A percentile compares a stretch with the other conserved stretches of the same genome.
Evolutionary conservation across 2,329 filamentous ascomycete genomes (phyloP).

Genomic region (Mycogone perniciosa): DNA sequence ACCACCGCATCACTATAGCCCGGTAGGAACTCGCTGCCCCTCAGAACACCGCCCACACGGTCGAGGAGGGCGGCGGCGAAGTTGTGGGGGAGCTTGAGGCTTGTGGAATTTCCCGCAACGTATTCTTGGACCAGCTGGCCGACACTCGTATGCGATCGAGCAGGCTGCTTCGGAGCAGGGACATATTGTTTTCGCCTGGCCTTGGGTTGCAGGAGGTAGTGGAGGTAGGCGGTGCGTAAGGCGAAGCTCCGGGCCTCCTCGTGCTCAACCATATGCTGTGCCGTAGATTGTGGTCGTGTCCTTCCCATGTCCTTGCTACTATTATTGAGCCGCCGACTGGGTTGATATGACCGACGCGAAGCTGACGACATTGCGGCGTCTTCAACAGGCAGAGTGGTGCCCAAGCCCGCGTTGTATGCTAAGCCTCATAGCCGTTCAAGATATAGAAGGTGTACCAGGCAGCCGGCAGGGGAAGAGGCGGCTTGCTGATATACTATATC

Average conservation of each 20-base stretch:
- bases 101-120: slow-evolving; percentile 42
- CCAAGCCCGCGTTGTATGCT: slow-evolving; percentile 20
- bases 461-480: slow-evolving; percentile 2
- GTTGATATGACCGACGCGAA: slow-evolving; percentile 41
- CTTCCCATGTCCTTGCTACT: slow-evolving; percentile 38
- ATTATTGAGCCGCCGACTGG: slow-evolving; percentile 38
- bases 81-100: slow-evolving; percentile 51
- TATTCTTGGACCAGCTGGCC: slow-evolving; percentile 89
- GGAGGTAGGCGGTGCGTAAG: slow-evolving; percentile 81
- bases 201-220: slow-evolving; percentile 88
- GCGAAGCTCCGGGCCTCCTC: slow-evolving; percentile 90
- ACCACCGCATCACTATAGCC: slow-evolving; percentile 88
- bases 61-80: slow-evolving; percentile 54
- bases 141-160: slow-evolving; percentile 63
- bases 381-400: slow-evolving; percentile 26
- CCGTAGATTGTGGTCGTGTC: slow-evolving; percentile 39
- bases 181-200: slow-evolving; percentile 86
- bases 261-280: slow-evolving; percentile 43
- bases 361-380: slow-evolving; percentile 42
- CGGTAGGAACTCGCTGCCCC: slow-evolving; percentile 74
- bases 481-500: neutral
- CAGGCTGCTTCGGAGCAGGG: slow-evolving; percentile 54
- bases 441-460: slow-evolving; percentile 2
- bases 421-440: slow-evolving; percentile 25
- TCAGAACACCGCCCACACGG: slow-evolving; percentile 72